These are phyloP conservation scores for Phytophthora ohioensis DNA, from an alignment of 352 stramenopile genomes.

Conservation along the genomic window DNA sequence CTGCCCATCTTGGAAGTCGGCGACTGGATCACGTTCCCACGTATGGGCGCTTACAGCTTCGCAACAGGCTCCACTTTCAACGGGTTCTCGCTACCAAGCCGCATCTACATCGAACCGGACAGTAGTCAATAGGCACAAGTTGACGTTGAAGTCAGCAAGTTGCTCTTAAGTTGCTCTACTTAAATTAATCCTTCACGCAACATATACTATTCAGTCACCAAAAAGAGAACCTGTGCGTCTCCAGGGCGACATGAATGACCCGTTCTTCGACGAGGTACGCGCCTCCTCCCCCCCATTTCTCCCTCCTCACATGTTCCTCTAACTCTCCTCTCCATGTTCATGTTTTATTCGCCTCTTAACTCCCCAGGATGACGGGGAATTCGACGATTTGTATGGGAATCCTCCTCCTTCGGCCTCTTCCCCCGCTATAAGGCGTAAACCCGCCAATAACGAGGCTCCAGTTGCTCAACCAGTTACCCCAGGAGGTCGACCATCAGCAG, in stretches of 20 bases:
- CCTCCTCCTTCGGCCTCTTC: slow-evolving; percentile 18
- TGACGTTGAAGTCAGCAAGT: slow-evolving; percentile 21
- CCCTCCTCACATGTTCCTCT: neutral
- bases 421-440: slow-evolving; percentile 2
- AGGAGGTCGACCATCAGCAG: slow-evolving; percentile 23
- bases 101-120: slow-evolving; percentile 49
- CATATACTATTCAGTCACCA: slow-evolving; percentile 7
- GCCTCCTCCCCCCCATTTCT: too few relatives aligned
- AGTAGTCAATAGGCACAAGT: neutral
- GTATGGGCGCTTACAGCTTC: slow-evolving; percentile 69
- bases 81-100: slow-evolving; percentile 50
- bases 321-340: slow-evolving; percentile 11
- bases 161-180: slow-evolving; percentile 25
- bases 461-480: slow-evolving; percentile 1
- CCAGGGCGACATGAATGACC: slow-evolving; percentile 40
- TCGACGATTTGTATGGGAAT: slow-evolving; percentile 77
- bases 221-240: slow-evolving; percentile 4
- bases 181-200: slow-evolving; percentile 6
- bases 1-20: slow-evolving; percentile 55
- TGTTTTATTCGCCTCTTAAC: slow-evolving; percentile 9
- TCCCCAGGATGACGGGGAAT: slow-evolving; percentile 72
- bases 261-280: slow-evolving; percentile 49
- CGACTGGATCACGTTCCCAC: slow-evolving; percentile 62
- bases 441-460: slow-evolving; percentile 13
- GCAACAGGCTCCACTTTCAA: slow-evolving; percentile 66